Percentiles rank a stretch among this genome's conserved stretches.
Conservation (phyloP, 192 early-diverging fungal species). For the Physocladia obscura region DNA sequence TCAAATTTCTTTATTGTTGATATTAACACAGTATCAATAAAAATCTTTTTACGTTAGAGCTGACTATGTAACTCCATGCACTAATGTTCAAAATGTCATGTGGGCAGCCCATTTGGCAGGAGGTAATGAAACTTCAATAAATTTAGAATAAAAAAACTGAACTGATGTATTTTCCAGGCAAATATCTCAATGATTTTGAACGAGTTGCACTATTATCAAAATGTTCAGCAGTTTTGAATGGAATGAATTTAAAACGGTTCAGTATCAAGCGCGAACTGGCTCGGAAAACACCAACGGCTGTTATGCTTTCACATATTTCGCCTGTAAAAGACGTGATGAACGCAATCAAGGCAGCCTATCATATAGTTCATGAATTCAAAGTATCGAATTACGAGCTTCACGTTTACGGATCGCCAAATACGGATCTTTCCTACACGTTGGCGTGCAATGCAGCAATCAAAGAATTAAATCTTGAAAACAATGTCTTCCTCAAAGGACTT, state of each 20-base stretch:
- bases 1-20: too few relatives aligned
- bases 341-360: slow-evolving; percentile 41
- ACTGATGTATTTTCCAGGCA: slow-evolving; percentile 39
- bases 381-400: slow-evolving; percentile 36
- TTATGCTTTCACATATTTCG: slow-evolving; percentile 49
- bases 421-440: slow-evolving; percentile 43
- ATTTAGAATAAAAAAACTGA: neutral
- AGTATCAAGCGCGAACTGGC: slow-evolving; percentile 31
- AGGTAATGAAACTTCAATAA: neutral
- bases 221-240: slow-evolving; percentile 43
- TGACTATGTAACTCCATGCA: slow-evolving; percentile 5
- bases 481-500: slow-evolving; percentile 44
- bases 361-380: slow-evolving; percentile 51
- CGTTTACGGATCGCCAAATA: slow-evolving; percentile 47
- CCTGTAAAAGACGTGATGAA: slow-evolving; percentile 51
- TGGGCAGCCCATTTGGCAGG: slow-evolving; percentile 6
- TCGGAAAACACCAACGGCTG: slow-evolving; percentile 28
- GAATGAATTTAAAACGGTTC: slow-evolving; percentile 48
- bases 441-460: slow-evolving; percentile 37
- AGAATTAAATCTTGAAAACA: slow-evolving; percentile 29
- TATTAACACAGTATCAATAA: neutral
- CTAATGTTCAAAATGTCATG: slow-evolving; percentile 6
- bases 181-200: slow-evolving; percentile 22
- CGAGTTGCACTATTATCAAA: neutral
- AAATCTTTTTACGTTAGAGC: neutral